Evolutionary conservation across 202 grass and related monocot species (phyloP).

Genomic region (Setaria italica): DNA sequence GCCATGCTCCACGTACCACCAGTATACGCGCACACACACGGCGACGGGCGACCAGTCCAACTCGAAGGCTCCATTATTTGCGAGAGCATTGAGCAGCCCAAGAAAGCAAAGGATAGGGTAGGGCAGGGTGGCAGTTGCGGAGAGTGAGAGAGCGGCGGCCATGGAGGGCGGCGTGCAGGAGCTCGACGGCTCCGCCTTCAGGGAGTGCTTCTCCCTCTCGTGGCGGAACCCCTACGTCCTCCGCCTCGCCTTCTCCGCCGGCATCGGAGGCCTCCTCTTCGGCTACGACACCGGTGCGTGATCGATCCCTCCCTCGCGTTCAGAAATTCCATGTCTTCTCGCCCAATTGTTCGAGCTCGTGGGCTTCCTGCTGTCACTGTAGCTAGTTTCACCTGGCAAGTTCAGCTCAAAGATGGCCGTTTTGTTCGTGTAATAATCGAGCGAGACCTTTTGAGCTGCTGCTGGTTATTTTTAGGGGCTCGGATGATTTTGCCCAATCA

Average conservation of each 20-base stretch:
- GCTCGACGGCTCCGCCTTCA: slow-evolving; percentile 65
- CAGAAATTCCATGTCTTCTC: too few species aligned
- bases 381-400: not conserved
- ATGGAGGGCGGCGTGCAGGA: slow-evolving; percentile 73
- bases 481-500: not conserved
- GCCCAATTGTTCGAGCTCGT: too few species aligned
- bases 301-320: too few species aligned
- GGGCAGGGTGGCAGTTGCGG: not conserved
- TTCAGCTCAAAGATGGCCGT: not conserved
- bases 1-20: not conserved
- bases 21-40: not conserved
- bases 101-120: slow-evolving; percentile 26
- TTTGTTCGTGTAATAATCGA: not conserved
- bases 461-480: not conserved
- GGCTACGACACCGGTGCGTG: slow-evolving; percentile 83
- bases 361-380: too few species aligned
- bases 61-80: slow-evolving; percentile 22
- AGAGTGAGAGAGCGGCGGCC: not conserved
- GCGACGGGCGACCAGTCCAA: not conserved
- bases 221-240: slow-evolving; percentile 88
- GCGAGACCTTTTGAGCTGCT: not conserved
- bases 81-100: slow-evolving; percentile 31
- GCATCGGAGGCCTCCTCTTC: slow-evolving; percentile 91
- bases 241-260: slow-evolving; percentile 76
- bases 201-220: slow-evolving; percentile 76